phyloP scores from a whole-genome alignment of 106 monocot genomes.

The Narthecium ossifragum region DNA sequence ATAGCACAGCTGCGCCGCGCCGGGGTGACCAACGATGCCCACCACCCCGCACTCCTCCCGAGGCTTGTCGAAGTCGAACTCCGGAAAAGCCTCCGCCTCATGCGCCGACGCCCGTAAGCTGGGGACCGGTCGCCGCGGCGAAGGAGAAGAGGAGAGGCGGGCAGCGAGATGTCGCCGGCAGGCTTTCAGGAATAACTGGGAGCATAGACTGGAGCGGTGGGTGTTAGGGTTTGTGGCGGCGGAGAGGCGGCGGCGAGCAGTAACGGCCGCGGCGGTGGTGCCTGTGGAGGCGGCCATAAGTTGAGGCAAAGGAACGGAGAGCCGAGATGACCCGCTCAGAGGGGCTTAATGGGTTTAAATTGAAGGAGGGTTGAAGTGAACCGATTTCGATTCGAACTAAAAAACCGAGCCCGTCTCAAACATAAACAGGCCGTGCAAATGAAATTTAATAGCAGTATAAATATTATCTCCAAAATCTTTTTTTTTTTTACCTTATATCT shows the following conservation, averaged over 20 bases:
- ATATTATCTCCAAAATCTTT: no score
- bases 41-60: conserved; percentile 94
- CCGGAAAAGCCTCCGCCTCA: neutral
- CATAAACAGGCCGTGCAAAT: no score
- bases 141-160: neutral
- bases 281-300: conserved; percentile 16
- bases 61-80: conserved; percentile 40
- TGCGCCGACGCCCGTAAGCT: no score
- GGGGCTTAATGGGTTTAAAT: neutral
- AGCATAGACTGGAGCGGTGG: neutral
- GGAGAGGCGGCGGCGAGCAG: neutral
- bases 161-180: neutral
- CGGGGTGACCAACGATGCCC: conserved; percentile 78
- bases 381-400: no score
- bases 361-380: neutral
- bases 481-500: no score
- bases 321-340: no score
- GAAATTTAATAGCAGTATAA: no score
- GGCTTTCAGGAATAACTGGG: neutral
- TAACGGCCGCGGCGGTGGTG: conserved; percentile 10
- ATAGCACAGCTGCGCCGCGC: conserved; percentile 59
- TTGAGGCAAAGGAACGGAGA: neutral
- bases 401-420: no score
- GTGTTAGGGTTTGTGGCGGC: neutral
- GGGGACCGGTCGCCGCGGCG: neutral